Conservation (phyloP, 768 basidiomycete genomes). For the Agaricus blazei region DNA sequence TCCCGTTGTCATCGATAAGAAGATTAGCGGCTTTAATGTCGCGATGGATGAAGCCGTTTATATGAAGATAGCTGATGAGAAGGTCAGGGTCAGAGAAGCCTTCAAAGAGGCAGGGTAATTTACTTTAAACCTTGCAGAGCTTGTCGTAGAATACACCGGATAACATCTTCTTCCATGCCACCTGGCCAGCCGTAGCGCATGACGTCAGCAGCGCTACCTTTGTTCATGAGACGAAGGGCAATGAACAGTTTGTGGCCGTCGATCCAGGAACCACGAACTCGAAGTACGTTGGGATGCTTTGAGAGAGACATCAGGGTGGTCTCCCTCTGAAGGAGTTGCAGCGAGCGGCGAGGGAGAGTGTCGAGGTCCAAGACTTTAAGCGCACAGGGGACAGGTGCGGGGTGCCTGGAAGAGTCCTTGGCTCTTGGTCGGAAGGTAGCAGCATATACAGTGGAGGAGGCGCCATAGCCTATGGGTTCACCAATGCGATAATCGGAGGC, state of each 20-base stretch:
- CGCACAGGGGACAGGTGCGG: slow-evolving; percentile 56
- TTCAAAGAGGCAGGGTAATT: slow-evolving; percentile 18
- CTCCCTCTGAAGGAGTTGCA: slow-evolving; percentile 75
- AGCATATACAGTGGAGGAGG: slow-evolving; percentile 86
- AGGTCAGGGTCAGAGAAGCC: slow-evolving; percentile 2
- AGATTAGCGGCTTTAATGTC: slow-evolving; percentile 95
- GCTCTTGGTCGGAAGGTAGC: slow-evolving; percentile 53
- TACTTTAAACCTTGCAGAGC: slow-evolving; percentile 85
- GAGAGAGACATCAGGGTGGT: slow-evolving; percentile 89
- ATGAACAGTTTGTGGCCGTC: slow-evolving; percentile 81
- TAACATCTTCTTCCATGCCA: slow-evolving; percentile 89
- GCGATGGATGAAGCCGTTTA: slow-evolving; percentile 88
- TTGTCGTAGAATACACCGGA: slow-evolving; percentile 80
- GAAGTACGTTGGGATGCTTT: slow-evolving; percentile 90
- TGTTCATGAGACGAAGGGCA: slow-evolving; percentile 86
- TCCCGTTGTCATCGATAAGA: slow-evolving; percentile 86
- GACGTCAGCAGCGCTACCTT: slow-evolving; percentile 80
- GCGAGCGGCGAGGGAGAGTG: slow-evolving; percentile 60
- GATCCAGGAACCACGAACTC: slow-evolving; percentile 88
- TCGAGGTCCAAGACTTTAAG: slow-evolving; percentile 91
- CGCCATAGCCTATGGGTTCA: slow-evolving; percentile 81
- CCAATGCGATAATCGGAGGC: slow-evolving; percentile 72
- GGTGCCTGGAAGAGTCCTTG: slow-evolving; percentile 6
- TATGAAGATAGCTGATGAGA: slow-evolving; percentile 67
- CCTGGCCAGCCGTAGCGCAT: slow-evolving; percentile 81